phyloP scores from a whole-genome alignment of 2,329 filamentous ascomycete genomes.

The Arthrobotrys conoides region DNA sequence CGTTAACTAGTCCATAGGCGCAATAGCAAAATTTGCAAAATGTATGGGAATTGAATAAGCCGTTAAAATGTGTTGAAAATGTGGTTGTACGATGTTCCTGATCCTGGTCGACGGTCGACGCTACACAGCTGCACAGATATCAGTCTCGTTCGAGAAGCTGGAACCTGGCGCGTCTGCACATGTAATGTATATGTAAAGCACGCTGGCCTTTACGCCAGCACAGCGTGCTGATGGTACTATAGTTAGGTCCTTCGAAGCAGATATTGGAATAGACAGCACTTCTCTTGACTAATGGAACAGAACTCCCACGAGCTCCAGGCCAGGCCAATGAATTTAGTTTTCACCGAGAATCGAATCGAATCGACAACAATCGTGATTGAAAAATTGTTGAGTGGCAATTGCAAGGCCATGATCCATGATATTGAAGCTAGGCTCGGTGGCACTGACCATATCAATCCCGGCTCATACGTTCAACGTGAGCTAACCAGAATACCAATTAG shows the following conservation, averaged over 20 bases:
- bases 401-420: constrained; percentile 4
- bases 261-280: background rate
- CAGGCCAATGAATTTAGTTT: too few relatives aligned
- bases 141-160: constrained; percentile 16
- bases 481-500: constrained; percentile 10
- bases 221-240: constrained; percentile 19
- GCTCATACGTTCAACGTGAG: constrained; percentile 11
- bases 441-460: constrained; percentile 21
- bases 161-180: constrained; percentile 29
- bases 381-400: constrained; percentile 31
- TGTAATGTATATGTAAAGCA: constrained; percentile 32
- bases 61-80: constrained; percentile 22
- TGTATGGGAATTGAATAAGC: background rate
- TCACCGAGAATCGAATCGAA: background rate
- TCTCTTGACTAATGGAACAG: constrained; percentile 4
- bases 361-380: background rate
- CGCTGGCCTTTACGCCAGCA: constrained; percentile 29
- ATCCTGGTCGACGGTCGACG: constrained; percentile 20
- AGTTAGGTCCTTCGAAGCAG: constrained; percentile 13
- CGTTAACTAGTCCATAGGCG: background rate
- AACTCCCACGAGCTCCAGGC: background rate
- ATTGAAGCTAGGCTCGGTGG: constrained; percentile 14
- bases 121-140: background rate
- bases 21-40: background rate
- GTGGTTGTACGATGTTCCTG: background rate